Conservation (phyloP, 108 stramenopile species). For the Fistulifera solaris region DNA sequence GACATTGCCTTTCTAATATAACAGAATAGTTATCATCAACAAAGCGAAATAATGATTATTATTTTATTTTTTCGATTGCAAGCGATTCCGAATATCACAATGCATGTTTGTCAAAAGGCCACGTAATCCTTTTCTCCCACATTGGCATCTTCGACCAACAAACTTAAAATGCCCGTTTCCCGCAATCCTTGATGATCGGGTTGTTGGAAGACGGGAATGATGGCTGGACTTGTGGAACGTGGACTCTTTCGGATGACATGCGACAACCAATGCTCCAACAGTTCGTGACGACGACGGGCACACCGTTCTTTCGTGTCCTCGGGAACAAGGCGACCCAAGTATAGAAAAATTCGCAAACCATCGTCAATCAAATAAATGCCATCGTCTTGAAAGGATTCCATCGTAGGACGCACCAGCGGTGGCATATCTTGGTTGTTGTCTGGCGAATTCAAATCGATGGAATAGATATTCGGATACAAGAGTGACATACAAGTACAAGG, state of each 20-base stretch:
- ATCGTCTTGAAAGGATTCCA: constrained; percentile 40
- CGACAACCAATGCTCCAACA: no score
- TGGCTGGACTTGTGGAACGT: constrained; percentile 4
- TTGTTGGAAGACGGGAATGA: constrained; percentile 6
- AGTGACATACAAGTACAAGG: constrained; percentile 44
- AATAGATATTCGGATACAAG: constrained; percentile 47
- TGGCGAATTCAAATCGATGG: constrained; percentile 9
- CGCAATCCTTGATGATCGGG: neutral
- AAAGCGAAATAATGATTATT: no score
- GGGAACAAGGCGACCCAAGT: constrained; percentile 38
- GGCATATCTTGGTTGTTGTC: constrained; percentile 46
- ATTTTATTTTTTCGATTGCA: neutral
- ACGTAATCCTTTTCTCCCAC: constrained; percentile 8
- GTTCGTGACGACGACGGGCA: neutral
- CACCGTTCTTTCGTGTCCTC: constrained; percentile 9
- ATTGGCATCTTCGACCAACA: constrained; percentile 16
- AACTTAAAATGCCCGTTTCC: constrained; percentile 7
- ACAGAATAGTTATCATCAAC: neutral
- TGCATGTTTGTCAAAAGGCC: constrained; percentile 9
- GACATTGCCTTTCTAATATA: constrained; percentile 16
- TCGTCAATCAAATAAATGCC: constrained; percentile 57
- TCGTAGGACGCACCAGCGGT: constrained; percentile 35
- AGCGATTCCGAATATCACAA: neutral
- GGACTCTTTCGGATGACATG: no score
- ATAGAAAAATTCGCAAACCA: constrained; percentile 42